Evolutionary conservation across 352 stramenopile genomes (phyloP).

Genomic region (Aphanomyces astaci): DNA sequence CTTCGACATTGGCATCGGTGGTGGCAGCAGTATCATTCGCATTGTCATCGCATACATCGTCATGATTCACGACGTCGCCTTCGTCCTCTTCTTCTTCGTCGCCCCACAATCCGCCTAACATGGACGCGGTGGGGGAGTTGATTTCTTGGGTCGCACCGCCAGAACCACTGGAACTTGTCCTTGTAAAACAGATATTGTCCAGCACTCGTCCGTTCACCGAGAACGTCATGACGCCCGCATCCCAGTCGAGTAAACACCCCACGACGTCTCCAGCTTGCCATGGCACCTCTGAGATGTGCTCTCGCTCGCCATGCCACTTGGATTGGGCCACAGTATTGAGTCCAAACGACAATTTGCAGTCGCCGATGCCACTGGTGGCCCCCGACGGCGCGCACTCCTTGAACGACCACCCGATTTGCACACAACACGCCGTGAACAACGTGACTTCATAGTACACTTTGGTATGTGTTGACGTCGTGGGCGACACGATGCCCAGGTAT

Average conservation of each 20-base stretch:
- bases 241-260: constrained; percentile 18
- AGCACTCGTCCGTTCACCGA: constrained; percentile 14
- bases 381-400: background rate
- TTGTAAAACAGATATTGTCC: background rate
- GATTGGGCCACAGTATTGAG: constrained; percentile 6
- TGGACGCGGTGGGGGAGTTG: background rate
- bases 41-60: background rate
- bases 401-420: constrained; percentile 21
- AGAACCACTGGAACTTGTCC: background rate
- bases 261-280: constrained; percentile 18
- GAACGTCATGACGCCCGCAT: constrained; percentile 14
- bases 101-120: background rate
- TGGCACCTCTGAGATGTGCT: constrained; percentile 2
- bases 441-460: constrained; percentile 24
- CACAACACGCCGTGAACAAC: background rate
- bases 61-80: background rate
- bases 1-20: too few species aligned
- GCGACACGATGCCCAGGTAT: background rate
- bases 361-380: constrained; percentile 12
- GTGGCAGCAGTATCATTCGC: too few species aligned
- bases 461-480: background rate
- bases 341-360: constrained; percentile 13
- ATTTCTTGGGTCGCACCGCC: background rate
- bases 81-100: constrained; percentile 13
- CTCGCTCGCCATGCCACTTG: constrained; percentile 13